Conservation (phyloP, 2,329 filamentous ascomycete genomes). For the Thielaviopsis populi region DNA sequence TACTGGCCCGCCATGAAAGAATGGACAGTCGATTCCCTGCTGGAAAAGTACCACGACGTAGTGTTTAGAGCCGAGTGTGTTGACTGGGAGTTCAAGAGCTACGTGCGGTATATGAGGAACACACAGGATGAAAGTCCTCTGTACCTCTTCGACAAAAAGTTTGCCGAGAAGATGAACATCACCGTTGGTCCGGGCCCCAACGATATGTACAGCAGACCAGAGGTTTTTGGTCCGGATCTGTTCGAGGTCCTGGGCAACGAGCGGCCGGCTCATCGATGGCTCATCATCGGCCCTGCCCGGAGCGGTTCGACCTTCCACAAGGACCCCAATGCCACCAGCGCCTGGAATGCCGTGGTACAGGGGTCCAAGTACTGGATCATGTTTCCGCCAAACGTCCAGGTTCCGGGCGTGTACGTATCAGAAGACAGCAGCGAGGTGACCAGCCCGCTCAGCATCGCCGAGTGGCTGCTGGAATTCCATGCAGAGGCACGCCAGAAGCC, state of each 20-base stretch:
- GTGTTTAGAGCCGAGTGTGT: conserved; percentile 83
- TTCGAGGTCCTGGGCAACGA: conserved; percentile 65
- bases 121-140: conserved; percentile 75
- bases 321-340: conserved; percentile 55
- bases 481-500: conserved; percentile 59
- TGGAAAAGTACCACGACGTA: conserved; percentile 47
- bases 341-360: conserved; percentile 86
- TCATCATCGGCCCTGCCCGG: conserved; percentile 75
- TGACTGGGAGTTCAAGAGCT: conserved; percentile 75
- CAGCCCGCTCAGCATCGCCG: conserved; percentile 84
- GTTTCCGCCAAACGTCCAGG: conserved; percentile 67
- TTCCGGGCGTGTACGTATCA: conserved; percentile 82
- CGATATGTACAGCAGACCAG: conserved; percentile 59
- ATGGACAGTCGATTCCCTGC: conserved; percentile 59
- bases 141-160: conserved; percentile 80
- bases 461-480: conserved; percentile 88
- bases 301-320: conserved; percentile 95
- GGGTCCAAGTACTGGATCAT: conserved; percentile 98
- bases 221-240: conserved; percentile 74
- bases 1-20: conserved; percentile 61
- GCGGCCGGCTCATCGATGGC: conserved; percentile 78
- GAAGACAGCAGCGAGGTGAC: conserved; percentile 86
- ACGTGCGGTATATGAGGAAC: conserved; percentile 66
- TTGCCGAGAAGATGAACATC: conserved; percentile 73
- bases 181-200: conserved; percentile 38